Evolutionary conservation across 140 eudicot species (phyloP).

Genomic region (Anethum foeniculum): DNA sequence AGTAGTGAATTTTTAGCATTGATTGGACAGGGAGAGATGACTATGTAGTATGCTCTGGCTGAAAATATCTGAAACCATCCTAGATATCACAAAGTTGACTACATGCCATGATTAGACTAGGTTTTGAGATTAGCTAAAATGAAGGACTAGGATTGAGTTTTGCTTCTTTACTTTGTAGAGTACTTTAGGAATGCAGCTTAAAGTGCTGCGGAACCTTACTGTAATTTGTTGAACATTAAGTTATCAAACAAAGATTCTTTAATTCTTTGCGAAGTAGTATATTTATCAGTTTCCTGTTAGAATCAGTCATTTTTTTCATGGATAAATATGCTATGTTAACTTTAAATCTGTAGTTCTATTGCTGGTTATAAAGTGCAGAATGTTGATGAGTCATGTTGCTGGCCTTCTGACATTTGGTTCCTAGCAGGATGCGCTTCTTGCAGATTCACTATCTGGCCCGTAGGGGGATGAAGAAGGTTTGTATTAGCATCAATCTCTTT

Average conservation of each 20-base stretch:
- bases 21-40: background rate
- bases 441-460: conserved; percentile 52
- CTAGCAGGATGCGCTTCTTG: conserved; percentile 33
- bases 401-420: conserved; percentile 39
- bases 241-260: background rate
- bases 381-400: conserved; percentile 60
- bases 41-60: background rate
- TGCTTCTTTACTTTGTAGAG: too few relatives aligned
- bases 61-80: background rate
- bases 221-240: too few relatives aligned
- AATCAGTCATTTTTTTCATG: background rate
- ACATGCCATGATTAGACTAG: background rate
- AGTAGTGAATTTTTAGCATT: background rate
- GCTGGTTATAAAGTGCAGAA: conserved; percentile 16
- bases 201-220: too few relatives aligned
- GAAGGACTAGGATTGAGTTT: too few relatives aligned
- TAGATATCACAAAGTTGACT: background rate
- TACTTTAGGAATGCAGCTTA: too few relatives aligned
- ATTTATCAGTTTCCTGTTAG: background rate
- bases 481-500: background rate
- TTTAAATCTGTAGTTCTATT: background rate
- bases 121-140: background rate
- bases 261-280: background rate
- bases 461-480: conserved; percentile 36
- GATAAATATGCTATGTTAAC: too few relatives aligned